These are phyloP conservation scores for Ogataea paradorogensis DNA, from an alignment of 805 yeast species.

Conservation along the genomic window DNA sequence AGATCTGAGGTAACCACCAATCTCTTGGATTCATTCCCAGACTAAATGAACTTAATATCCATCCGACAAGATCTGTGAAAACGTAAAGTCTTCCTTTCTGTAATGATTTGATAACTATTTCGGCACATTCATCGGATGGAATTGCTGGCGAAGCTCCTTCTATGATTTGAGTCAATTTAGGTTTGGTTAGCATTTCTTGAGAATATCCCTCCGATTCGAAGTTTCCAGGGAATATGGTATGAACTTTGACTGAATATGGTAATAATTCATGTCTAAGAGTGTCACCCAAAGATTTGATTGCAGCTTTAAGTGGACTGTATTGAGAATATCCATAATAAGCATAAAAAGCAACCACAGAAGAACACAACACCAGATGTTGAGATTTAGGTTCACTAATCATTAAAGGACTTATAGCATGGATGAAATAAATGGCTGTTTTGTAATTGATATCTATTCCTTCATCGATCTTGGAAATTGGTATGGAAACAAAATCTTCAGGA, in stretches of 20 bases:
- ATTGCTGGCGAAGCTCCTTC: slow-evolving; percentile 84
- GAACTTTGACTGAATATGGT: slow-evolving; percentile 65
- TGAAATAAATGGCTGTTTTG: slow-evolving; percentile 63
- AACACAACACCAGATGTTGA: slow-evolving; percentile 59
- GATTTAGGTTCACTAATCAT: slow-evolving; percentile 22
- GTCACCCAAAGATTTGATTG: slow-evolving; percentile 71
- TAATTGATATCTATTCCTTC: slow-evolving; percentile 69
- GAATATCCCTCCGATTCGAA: slow-evolving; percentile 84
- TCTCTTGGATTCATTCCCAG: slow-evolving; percentile 70
- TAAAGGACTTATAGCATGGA: slow-evolving; percentile 60
- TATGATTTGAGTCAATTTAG: slow-evolving; percentile 72
- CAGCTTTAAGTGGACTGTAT: slow-evolving; percentile 87
- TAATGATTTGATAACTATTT: slow-evolving; percentile 52
- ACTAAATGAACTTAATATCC: slow-evolving; percentile 66
- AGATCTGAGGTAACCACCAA: slow-evolving; percentile 50
- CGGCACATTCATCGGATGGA: slow-evolving; percentile 62
- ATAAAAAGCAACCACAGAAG: slow-evolving; percentile 78
- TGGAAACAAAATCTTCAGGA: slow-evolving; percentile 75
- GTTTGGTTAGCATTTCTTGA: slow-evolving; percentile 81
- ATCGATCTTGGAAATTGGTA: slow-evolving; percentile 54
- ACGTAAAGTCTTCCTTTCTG: slow-evolving; percentile 67
- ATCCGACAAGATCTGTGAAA: slow-evolving; percentile 81
- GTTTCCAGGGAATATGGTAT: slow-evolving; percentile 84
- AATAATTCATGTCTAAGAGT: slow-evolving; percentile 77
- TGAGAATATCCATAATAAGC: slow-evolving; percentile 90